Conservation (phyloP, 768 basidiomycete species). For the Chlorophyllum brunneum region DNA sequence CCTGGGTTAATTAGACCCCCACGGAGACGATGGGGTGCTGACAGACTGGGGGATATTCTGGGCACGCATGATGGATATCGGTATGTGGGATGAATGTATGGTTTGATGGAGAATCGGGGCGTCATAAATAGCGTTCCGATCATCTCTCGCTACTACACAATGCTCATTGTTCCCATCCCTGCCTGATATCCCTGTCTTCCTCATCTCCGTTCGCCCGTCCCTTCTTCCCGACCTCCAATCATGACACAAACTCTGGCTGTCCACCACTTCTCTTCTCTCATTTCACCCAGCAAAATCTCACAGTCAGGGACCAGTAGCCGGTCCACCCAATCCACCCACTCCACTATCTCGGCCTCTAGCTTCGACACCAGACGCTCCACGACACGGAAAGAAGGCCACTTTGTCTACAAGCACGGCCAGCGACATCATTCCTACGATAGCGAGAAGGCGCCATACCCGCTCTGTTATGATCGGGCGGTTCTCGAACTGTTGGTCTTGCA, state of each 20-base stretch:
- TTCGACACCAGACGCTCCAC: slow-evolving; percentile 34
- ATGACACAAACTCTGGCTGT: slow-evolving; percentile 4
- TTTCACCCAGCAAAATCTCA: slow-evolving; percentile 4
- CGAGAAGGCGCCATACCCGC: slow-evolving; percentile 78
- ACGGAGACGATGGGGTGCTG: no score
- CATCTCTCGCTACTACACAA: slow-evolving; percentile 1
- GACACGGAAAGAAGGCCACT: slow-evolving; percentile 52
- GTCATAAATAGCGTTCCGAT: slow-evolving; percentile 6
- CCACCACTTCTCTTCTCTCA: slow-evolving; percentile 9
- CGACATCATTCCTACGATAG: slow-evolving; percentile 64
- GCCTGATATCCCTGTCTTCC: background rate
- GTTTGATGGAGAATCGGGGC: no score
- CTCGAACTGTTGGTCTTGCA: slow-evolving; percentile 60
- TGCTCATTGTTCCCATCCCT: slow-evolving; percentile 9
- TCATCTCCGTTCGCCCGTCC: background rate
- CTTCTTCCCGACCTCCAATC: background rate
- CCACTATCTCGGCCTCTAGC: slow-evolving; percentile 20
- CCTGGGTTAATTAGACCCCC: no score
- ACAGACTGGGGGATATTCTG: background rate
- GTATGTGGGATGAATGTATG: no score
- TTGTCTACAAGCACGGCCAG: slow-evolving; percentile 56
- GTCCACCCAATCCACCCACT: slow-evolving; percentile 20
- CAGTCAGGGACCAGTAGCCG: slow-evolving; percentile 3
- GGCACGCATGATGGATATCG: background rate
- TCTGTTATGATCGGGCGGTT: slow-evolving; percentile 64